phyloP scores from a whole-genome alignment of 2,329 filamentous ascomycete species.

The Blumeria graminis region DNA sequence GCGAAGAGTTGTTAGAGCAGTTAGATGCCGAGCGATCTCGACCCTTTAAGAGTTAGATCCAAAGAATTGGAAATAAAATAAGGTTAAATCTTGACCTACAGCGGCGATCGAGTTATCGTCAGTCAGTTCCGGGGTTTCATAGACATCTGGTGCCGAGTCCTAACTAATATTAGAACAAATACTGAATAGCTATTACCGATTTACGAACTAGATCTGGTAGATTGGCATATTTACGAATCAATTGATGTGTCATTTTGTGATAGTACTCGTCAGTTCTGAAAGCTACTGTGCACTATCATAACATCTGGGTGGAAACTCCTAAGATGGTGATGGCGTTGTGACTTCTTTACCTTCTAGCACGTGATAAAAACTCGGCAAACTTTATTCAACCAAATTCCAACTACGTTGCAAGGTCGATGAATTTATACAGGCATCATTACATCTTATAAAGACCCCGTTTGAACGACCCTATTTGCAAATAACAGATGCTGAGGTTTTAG shows the following conservation, averaged over 20 bases:
- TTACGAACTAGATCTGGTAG: conserved; percentile 47
- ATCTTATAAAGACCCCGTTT: too few relatives aligned
- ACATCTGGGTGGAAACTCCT: too few relatives aligned
- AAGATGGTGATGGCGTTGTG: too few relatives aligned
- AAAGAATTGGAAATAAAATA: neutral
- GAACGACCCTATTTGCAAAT: too few relatives aligned
- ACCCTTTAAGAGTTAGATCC: conserved; percentile 15
- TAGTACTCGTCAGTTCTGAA: too few relatives aligned
- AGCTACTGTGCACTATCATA: too few relatives aligned
- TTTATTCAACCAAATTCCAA: too few relatives aligned
- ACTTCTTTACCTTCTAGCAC: too few relatives aligned
- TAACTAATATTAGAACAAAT: conserved; percentile 17
- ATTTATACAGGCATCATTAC: too few relatives aligned
- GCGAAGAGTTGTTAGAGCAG: conserved; percentile 17
- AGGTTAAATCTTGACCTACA: conserved; percentile 23
- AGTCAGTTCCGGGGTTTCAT: conserved; percentile 82
- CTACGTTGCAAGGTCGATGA: too few relatives aligned
- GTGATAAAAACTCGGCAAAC: too few relatives aligned
- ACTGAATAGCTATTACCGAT: neutral
- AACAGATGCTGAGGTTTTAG: too few relatives aligned
- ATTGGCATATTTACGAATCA: conserved; percentile 61
- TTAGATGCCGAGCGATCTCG: conserved; percentile 28
- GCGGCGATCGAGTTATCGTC: conserved; percentile 73
- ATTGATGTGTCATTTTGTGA: conserved; percentile 28
- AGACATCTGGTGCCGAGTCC: conserved; percentile 85